A percentile compares a stretch with the other conserved stretches of the same genome.
phyloP scores from a whole-genome alignment of 1,284 basidiomycete species.

The Neolentinus lepideus region DNA sequence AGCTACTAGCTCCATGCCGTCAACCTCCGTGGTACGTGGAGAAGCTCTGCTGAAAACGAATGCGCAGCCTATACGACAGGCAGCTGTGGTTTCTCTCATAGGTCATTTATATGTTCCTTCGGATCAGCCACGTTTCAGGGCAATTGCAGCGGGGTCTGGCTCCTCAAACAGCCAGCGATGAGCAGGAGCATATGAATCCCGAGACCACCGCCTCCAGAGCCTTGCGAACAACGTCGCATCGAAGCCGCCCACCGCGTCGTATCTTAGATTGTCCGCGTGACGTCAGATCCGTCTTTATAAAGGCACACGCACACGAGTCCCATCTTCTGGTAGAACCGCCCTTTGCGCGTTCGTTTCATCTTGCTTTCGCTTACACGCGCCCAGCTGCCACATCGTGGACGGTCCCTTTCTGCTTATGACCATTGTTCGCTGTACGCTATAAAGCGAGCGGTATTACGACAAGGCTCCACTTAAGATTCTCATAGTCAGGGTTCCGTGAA shows the following conservation, averaged over 20 bases:
- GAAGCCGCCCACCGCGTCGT: neutral
- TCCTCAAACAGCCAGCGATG: neutral
- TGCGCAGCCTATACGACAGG: neutral
- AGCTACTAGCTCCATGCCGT: neutral
- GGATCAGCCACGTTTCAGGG: neutral
- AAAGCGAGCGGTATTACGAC: neutral
- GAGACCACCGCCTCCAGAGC: neutral
- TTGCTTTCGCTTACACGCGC: neutral
- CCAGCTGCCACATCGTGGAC: neutral
- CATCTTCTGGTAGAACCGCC: neutral
- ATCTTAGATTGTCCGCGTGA: neutral
- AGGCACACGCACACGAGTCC: neutral
- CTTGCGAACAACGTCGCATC: neutral
- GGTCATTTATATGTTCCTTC: neutral
- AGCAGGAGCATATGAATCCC: neutral
- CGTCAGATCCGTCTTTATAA: neutral
- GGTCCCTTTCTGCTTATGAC: neutral
- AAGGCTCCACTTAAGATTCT: slow-evolving; percentile 2
- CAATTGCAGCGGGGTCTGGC: neutral
- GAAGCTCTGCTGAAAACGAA: neutral
- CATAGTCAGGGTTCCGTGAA: slow-evolving; percentile 7
- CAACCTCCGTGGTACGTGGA: neutral
- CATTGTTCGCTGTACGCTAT: neutral
- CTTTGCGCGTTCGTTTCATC: neutral
- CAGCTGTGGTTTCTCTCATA: neutral